Percentiles rank a stretch among this genome's conserved stretches.
These are phyloP conservation scores for Dalbergia oliveri DNA, from an alignment of 306 rosid genomes.

Conservation along the genomic window DNA sequence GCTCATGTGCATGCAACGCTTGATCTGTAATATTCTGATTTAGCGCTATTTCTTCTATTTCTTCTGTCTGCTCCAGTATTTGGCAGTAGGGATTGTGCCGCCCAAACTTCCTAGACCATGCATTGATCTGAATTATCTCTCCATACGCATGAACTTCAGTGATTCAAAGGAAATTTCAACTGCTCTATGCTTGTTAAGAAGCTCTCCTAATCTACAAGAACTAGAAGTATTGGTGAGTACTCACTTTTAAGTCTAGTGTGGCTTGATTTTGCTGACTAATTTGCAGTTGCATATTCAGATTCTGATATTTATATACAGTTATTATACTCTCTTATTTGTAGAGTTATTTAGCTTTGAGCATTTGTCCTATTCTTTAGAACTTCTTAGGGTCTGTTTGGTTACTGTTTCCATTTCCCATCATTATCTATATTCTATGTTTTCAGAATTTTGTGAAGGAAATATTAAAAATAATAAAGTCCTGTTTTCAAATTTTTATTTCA, in stretches of 20 bases:
- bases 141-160: slow-evolving; percentile 60
- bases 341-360: not conserved
- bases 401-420: too few relatives aligned
- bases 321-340: slow-evolving; percentile 12
- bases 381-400: not conserved
- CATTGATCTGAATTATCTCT: slow-evolving; percentile 62
- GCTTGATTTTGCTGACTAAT: slow-evolving; percentile 15
- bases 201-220: slow-evolving; percentile 67
- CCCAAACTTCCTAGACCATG: slow-evolving; percentile 55
- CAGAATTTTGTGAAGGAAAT: too few relatives aligned
- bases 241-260: slow-evolving; percentile 27
- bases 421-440: too few relatives aligned
- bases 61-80: slow-evolving; percentile 57
- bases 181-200: slow-evolving; percentile 62
- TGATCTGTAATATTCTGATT: slow-evolving; percentile 19
- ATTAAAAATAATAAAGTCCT: too few relatives aligned
- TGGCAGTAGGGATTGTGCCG: slow-evolving; percentile 60
- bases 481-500: too few relatives aligned
- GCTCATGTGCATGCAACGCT: slow-evolving; percentile 8
- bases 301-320: slow-evolving; percentile 3
- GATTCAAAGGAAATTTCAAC: slow-evolving; percentile 62
- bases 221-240: slow-evolving; percentile 69
- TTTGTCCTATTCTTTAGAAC: slow-evolving; percentile 2
- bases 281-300: not conserved
- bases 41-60: slow-evolving; percentile 35